Conservation (phyloP, 1,284 basidiomycete species). For the Schizophyllum commune region DNA sequence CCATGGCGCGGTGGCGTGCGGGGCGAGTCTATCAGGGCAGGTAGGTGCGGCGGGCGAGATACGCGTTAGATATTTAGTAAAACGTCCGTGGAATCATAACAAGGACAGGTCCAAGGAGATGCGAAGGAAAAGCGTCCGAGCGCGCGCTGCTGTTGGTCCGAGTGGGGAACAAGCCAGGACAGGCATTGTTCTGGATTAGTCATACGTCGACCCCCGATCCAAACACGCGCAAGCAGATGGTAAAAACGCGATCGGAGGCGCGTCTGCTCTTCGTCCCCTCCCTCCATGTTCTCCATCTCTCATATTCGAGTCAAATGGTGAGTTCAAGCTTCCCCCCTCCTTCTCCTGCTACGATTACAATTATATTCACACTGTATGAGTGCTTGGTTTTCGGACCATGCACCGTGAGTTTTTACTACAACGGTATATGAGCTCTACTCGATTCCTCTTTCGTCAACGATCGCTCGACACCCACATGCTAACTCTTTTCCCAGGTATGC, state of each 20-base stretch:
- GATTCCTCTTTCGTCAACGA: constrained; percentile 10
- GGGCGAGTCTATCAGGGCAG: not conserved
- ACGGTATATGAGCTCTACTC: constrained; percentile 50
- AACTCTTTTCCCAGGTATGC: no score
- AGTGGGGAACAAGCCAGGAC: not conserved
- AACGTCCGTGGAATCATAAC: not conserved
- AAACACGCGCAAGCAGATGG: not conserved
- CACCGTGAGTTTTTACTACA: constrained; percentile 37
- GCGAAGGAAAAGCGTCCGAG: not conserved
- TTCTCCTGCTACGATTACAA: not conserved
- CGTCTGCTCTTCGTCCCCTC: not conserved
- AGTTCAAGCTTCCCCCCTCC: not conserved
- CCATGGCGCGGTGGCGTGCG: constrained; percentile 33
- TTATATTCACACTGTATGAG: constrained; percentile 33
- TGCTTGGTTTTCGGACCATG: constrained; percentile 21
- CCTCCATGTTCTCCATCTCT: not conserved
- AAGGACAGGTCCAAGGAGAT: not conserved
- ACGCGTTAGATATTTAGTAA: not conserved
- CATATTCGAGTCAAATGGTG: not conserved
- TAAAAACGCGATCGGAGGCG: not conserved
- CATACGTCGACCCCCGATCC: not conserved
- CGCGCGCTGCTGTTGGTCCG: not conserved
- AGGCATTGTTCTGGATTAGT: not conserved
- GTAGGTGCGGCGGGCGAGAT: not conserved
- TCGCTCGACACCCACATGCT: not conserved